A percentile compares a stretch with the other conserved stretches of the same genome.
phyloP scores from a whole-genome alignment of 1,284 basidiomycete species.

The Tylopilus orsonianus region DNA sequence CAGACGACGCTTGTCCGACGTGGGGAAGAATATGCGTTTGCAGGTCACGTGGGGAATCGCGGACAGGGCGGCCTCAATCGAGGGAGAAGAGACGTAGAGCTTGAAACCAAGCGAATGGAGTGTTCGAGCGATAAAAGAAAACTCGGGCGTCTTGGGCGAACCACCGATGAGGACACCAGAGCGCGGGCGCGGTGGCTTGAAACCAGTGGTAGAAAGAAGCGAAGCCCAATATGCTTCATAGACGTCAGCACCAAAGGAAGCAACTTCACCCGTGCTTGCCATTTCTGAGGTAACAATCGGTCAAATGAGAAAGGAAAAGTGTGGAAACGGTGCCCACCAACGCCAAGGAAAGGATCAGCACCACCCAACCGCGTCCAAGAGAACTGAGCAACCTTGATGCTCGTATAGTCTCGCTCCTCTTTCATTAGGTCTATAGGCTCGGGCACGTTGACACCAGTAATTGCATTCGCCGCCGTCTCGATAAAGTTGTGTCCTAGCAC shows the following conservation, averaged over 20 bases:
- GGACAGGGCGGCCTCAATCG: conserved; percentile 86
- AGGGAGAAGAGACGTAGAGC: conserved; percentile 82
- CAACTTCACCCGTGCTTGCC: conserved; percentile 98
- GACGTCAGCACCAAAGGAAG: conserved; percentile 93
- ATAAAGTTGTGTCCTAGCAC: conserved; percentile 98
- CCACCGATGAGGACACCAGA: conserved; percentile 90
- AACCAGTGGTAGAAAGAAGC: conserved; percentile 86
- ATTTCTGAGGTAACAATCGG: conserved; percentile 64
- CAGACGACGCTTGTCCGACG: conserved; percentile 94
- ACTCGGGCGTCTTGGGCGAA: conserved; percentile 80
- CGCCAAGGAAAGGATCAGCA: conserved; percentile 96
- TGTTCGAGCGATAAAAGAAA: conserved; percentile 75
- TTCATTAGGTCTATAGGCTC: conserved; percentile 94
- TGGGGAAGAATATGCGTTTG: conserved; percentile 95
- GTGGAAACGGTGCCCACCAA: conserved; percentile 56
- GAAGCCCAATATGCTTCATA: conserved; percentile 98
- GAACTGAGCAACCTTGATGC: conserved; percentile 98
- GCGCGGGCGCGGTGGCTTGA: conserved; percentile 80
- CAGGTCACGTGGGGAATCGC: conserved; percentile 74
- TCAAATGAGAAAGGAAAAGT: background rate
- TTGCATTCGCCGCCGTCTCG: conserved; percentile 91
- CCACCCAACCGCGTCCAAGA: conserved; percentile 95
- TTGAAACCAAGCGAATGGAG: conserved; percentile 86
- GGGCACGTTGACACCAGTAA: conserved; percentile 87
- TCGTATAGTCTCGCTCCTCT: conserved; percentile 87